phyloP scores from a whole-genome alignment of 2,329 filamentous ascomycete species.

The Pseudogymnoascus sp. region DNA sequence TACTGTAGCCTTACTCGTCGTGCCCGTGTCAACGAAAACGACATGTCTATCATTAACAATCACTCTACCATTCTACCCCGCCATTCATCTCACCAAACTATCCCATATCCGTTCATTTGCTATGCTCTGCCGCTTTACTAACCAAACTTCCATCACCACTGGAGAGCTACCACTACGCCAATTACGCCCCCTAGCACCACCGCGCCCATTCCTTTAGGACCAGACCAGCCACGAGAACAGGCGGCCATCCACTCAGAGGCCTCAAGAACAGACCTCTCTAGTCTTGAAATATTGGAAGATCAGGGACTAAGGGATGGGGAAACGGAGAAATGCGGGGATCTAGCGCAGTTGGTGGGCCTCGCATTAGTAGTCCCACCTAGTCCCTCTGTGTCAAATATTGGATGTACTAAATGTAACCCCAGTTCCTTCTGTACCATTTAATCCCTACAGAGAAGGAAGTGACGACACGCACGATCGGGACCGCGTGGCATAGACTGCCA shows the following conservation, averaged over 20 bases:
- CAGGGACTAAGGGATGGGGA: not conserved
- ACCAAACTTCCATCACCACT: not conserved
- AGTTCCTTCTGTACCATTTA: not conserved
- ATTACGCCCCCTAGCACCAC: not conserved
- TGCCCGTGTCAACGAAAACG: not conserved
- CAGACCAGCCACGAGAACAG: not conserved
- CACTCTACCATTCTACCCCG: not conserved
- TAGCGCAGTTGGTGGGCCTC: not conserved
- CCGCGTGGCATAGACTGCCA: not conserved
- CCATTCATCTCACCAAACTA: not conserved
- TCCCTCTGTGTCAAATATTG: not conserved
- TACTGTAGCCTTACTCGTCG: not conserved
- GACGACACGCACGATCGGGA: not conserved
- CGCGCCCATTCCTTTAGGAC: not conserved
- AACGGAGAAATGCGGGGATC: not conserved
- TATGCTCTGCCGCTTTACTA: not conserved
- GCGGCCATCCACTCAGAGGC: not conserved
- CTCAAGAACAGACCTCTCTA: not conserved
- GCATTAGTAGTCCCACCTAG: not conserved
- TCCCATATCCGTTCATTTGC: not conserved
- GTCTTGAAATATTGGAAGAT: not conserved
- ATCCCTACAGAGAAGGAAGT: not conserved
- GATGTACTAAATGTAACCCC: not conserved
- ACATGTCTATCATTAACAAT: not conserved
- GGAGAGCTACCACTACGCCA: not conserved